Percentiles rank a stretch among this genome's conserved stretches.
These are phyloP conservation scores for Trichoderma virens DNA, from an alignment of 495 filamentous ascomycete species.

Conservation along the genomic window DNA sequence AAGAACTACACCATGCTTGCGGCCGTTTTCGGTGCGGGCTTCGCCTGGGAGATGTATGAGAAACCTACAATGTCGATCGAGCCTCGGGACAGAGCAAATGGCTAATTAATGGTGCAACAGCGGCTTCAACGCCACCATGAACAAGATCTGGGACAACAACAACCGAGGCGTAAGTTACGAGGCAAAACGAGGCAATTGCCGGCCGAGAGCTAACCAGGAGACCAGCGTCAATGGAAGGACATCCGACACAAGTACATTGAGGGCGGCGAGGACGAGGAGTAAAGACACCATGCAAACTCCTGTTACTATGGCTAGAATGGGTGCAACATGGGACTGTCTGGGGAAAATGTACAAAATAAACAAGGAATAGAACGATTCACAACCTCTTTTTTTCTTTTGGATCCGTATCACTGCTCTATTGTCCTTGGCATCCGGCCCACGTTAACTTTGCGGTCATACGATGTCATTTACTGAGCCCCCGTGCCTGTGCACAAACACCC, in stretches of 20 bases:
- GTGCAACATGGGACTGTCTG: neutral
- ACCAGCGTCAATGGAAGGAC: constrained; percentile 99
- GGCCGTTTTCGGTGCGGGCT: constrained; percentile 76
- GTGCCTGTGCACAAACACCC: neutral
- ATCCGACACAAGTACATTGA: constrained; percentile 82
- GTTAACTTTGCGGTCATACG: neutral
- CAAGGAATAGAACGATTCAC: constrained; percentile 24
- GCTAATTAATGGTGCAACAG: constrained; percentile 36
- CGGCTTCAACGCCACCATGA: constrained; percentile 64
- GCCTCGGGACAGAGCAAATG: neutral
- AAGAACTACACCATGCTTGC: constrained; percentile 81
- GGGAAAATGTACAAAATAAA: constrained; percentile 11
- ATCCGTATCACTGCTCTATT: neutral
- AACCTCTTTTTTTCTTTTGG: constrained; percentile 30
- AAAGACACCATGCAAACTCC: neutral
- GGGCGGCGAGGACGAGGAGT: constrained; percentile 26
- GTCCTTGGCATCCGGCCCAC: no score
- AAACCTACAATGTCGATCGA: neutral
- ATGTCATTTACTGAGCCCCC: neutral
- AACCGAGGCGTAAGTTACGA: constrained; percentile 72
- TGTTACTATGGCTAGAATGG: neutral
- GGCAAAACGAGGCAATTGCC: neutral
- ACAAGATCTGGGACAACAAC: constrained; percentile 78
- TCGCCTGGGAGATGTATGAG: constrained; percentile 87
- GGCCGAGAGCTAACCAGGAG: constrained; percentile 13